Evolutionary conservation across 768 basidiomycete genomes (phyloP).

Genomic region (Collybia sordida): DNA sequence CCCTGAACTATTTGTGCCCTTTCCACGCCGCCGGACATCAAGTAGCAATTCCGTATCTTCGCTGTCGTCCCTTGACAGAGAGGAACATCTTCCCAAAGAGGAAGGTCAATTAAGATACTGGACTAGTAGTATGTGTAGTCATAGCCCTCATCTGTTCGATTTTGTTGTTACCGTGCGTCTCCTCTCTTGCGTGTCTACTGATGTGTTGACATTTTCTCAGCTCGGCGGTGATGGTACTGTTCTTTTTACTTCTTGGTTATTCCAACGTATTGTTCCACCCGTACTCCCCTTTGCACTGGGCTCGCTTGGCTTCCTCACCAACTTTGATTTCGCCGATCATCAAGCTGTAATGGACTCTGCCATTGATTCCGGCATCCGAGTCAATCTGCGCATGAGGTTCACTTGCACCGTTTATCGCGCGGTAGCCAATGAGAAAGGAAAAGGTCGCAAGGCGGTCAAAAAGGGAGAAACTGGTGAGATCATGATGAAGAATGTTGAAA

Average conservation of each 20-base stretch:
- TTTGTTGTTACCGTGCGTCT: constrained; percentile 91
- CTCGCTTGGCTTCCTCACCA: constrained; percentile 95
- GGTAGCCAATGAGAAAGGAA: constrained; percentile 69
- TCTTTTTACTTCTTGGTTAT: constrained; percentile 98
- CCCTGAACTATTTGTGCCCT: constrained; percentile 84
- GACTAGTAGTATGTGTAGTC: constrained; percentile 95
- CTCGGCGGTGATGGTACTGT: constrained; percentile 98
- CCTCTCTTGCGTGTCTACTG: not conserved
- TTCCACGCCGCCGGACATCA: constrained; percentile 73
- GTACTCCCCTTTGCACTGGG: constrained; percentile 97
- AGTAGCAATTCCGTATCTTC: constrained; percentile 64
- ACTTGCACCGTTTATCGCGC: constrained; percentile 98
- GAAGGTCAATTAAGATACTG: constrained; percentile 96
- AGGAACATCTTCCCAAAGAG: constrained; percentile 47
- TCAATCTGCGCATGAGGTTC: constrained; percentile 98
- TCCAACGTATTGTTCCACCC: constrained; percentile 98
- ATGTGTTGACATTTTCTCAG: constrained; percentile 37
- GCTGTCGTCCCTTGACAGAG: constrained; percentile 42
- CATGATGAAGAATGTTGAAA: constrained; percentile 90
- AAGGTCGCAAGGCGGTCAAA: constrained; percentile 80
- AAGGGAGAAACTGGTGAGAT: constrained; percentile 95
- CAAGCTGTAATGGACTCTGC: constrained; percentile 81
- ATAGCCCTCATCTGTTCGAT: constrained; percentile 90
- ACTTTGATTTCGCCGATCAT: constrained; percentile 91
- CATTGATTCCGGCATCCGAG: constrained; percentile 91